A percentile compares a stretch with the other conserved stretches of the same genome.
Conservation (phyloP, 495 filamentous ascomycete species). For the Neurospora discreta region DNA sequence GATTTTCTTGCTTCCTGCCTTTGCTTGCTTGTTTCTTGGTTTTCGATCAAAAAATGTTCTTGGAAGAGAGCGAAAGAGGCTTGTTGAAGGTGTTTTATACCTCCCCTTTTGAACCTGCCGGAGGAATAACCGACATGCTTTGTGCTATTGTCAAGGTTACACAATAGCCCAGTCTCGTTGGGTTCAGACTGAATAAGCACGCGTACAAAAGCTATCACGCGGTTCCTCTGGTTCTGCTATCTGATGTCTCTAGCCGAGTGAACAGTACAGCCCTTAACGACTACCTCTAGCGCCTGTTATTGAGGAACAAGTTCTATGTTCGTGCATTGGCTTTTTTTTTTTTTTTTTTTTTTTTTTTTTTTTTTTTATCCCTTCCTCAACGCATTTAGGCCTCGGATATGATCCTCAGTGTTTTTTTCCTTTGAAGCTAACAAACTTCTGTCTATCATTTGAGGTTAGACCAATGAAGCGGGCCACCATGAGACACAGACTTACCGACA, state of each 20-base stretch:
- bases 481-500: neutral
- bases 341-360: neutral
- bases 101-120: neutral
- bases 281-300: neutral
- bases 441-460: neutral
- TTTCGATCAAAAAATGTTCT: neutral
- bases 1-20: neutral
- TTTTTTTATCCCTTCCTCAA: neutral
- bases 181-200: neutral
- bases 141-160: neutral
- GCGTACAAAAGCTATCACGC: neutral
- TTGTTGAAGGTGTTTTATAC: neutral
- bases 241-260: neutral
- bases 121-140: neutral
- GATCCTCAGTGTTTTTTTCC: neutral
- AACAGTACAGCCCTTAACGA: neutral
- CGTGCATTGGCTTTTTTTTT: neutral
- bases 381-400: neutral
- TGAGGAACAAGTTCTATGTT: neutral
- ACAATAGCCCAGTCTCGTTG: neutral
- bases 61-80: neutral
- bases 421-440: neutral
- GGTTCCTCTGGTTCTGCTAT: neutral
- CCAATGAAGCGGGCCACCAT: neutral
- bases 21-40: neutral